Percentiles rank a stretch among this genome's conserved stretches.
These are phyloP conservation scores for Pythium chondricola DNA, from an alignment of 352 stramenopile species.

Conservation along the genomic window DNA sequence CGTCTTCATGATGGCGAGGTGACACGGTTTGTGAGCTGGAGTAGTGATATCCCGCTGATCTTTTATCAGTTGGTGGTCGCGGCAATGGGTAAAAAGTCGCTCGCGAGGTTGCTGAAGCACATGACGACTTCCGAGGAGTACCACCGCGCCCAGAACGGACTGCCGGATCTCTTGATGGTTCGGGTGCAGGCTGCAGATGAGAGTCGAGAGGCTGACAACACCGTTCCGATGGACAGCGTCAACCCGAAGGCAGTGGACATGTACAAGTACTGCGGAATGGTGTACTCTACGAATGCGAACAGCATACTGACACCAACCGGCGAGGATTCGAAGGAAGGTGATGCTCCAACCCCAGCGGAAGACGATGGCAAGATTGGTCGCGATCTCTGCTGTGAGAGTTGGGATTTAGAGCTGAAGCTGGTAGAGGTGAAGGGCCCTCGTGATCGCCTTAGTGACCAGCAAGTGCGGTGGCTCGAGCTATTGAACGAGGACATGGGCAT, in stretches of 20 bases:
- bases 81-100: conserved; percentile 33
- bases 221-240: conserved; percentile 3
- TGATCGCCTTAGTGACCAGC: conserved; percentile 78
- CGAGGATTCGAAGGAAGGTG: neutral
- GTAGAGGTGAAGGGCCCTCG: conserved; percentile 86
- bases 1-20: conserved; percentile 41
- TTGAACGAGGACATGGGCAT: conserved; percentile 52
- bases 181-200: conserved; percentile 12
- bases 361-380: neutral
- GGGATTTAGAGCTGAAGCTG: conserved; percentile 37
- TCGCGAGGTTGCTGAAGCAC: conserved; percentile 45
- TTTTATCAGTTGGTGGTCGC: conserved; percentile 47
- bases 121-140: conserved; percentile 68
- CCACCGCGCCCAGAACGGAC: conserved; percentile 62
- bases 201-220: conserved; percentile 2
- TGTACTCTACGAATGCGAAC: conserved; percentile 42
- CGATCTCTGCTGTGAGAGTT: neutral
- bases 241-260: conserved; percentile 19
- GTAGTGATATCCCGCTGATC: conserved; percentile 26
- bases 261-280: conserved; percentile 49
- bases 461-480: conserved; percentile 71
- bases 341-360: neutral
- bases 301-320: neutral
- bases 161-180: conserved; percentile 66
- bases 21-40: conserved; percentile 61